These are phyloP conservation scores for Centaurea solstitialis DNA, from an alignment of 129 eudicot genomes.

Conservation along the genomic window DNA sequence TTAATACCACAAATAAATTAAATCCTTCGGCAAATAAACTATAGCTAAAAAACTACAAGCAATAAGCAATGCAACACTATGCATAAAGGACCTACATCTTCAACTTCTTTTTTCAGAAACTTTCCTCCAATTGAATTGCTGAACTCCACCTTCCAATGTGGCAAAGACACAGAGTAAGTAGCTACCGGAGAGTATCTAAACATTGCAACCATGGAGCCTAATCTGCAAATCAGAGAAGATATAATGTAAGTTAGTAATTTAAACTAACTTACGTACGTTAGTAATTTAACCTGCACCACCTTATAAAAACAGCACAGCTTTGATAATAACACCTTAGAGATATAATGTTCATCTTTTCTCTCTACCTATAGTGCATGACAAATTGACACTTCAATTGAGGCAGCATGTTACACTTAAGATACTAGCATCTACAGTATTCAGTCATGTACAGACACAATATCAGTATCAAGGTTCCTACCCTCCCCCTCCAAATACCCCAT, in stretches of 20 bases:
- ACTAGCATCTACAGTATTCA: not conserved
- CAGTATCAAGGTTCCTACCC: not conserved
- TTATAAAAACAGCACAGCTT: not conserved
- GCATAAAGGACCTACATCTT: conserved; percentile 45
- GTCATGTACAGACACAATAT: not conserved
- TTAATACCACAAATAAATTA: conserved; percentile 16
- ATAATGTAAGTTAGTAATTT: not conserved
- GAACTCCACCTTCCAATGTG: conserved; percentile 58
- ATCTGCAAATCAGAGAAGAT: conserved; percentile 46
- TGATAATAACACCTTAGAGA: not conserved
- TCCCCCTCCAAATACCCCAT: not conserved
- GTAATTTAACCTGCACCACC: not conserved
- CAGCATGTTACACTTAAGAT: not conserved
- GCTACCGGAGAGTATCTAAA: conserved; percentile 73
- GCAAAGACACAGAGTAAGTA: conserved; percentile 73
- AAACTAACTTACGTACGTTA: not conserved
- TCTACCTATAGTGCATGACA: not conserved
- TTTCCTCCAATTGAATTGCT: conserved; percentile 42
- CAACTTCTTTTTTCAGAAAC: conserved; percentile 59
- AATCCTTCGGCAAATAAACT: not conserved
- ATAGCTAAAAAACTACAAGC: not conserved
- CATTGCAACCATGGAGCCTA: conserved; percentile 93
- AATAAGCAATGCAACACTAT: not conserved
- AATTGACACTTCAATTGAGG: not conserved
- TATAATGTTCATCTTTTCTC: not conserved